A percentile compares a stretch with the other conserved stretches of the same genome.
Evolutionary conservation across 2,329 filamentous ascomycete species (phyloP).

Genomic region (Thielaviopsis musarum): DNA sequence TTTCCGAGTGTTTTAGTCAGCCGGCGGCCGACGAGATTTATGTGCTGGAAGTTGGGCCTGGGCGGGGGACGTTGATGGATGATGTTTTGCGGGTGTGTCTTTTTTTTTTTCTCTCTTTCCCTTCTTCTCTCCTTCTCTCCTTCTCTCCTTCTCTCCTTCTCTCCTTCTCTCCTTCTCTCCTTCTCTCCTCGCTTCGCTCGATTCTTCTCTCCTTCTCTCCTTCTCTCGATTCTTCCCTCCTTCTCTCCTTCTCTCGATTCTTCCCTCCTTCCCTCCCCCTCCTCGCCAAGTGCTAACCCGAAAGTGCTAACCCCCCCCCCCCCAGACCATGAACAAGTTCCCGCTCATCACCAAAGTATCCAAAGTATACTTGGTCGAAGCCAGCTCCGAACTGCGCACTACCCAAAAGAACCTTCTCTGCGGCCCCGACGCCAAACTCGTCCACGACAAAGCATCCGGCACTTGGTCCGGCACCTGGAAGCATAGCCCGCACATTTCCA

Average conservation of each 20-base stretch:
- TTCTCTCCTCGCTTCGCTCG: too few relatives aligned
- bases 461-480: conserved; percentile 1
- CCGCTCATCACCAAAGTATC: conserved; percentile 63
- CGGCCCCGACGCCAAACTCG: conserved; percentile 47
- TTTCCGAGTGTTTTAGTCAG: conserved; percentile 92
- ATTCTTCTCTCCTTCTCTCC: background rate
- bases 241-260: conserved; percentile 4
- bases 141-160: background rate
- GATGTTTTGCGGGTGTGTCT: conserved; percentile 69
- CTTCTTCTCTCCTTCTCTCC: conserved; percentile 3
- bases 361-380: conserved; percentile 85
- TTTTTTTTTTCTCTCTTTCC: background rate
- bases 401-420: conserved; percentile 73
- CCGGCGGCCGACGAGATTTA: conserved; percentile 57
- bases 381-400: conserved; percentile 61
- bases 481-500: conserved; percentile 38
- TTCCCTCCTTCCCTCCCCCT: conserved; percentile 5
- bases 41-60: conserved; percentile 85
- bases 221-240: background rate
- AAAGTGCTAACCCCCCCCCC: background rate
- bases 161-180: conserved; percentile 5
- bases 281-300: background rate
- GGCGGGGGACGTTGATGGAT: conserved; percentile 90
- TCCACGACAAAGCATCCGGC: conserved; percentile 19
- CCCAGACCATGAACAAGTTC: conserved; percentile 72